Base-by-base conservation (phyloP, 768 basidiomycete species). In the Podaxis sp. region DNA sequence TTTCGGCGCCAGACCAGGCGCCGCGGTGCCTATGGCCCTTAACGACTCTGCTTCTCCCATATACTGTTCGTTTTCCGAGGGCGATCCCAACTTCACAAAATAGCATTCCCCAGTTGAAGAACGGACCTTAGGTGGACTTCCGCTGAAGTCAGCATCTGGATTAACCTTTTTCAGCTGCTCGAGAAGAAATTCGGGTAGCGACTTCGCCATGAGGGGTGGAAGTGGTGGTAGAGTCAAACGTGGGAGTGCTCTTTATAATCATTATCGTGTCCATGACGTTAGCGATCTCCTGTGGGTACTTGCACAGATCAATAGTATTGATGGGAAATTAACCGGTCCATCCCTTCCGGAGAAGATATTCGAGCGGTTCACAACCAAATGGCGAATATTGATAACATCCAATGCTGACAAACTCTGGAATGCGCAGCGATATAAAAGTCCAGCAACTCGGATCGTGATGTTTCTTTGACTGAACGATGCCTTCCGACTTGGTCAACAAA, bases 21-120 rank as follows among this genome's bases (percentile, higher is more conserved):
- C 88, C n/a, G 87, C 90, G 17, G 68, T 66, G 27, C 79, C 67
- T 55, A 93, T 90, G 2, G 80, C 84, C 64, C 76, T 82, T 57
- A 93, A 80, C 7, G 91, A 89, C 66, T 85, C 85, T 43, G 80
- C 84, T 72, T 93, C 91, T 12, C 89, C 89, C 0, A 69, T 67
- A 65, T 82, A 92, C 65, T 93, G 91, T 63, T 90, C 90, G 59
- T 56, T 69, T 61, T 91, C 88, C 15, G 63, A 56, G 5, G 74
- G 52, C 4, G 74, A 70, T 6, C 90, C 90, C 9, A 78, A 55
- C 69, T 93, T 93, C 54, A 79, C 85, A 65, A 81, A 91, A 72
- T 90, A 93, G 24, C 68, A 70, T 37, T 72, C 75, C 5, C 88
- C 88, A 4, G 79, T 76, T 1, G 89, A 86, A 17, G 90, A 87